Base-by-base conservation (phyloP, 164 flowering plant species). In the Kalanchoe fedtschenkoi region DNA sequence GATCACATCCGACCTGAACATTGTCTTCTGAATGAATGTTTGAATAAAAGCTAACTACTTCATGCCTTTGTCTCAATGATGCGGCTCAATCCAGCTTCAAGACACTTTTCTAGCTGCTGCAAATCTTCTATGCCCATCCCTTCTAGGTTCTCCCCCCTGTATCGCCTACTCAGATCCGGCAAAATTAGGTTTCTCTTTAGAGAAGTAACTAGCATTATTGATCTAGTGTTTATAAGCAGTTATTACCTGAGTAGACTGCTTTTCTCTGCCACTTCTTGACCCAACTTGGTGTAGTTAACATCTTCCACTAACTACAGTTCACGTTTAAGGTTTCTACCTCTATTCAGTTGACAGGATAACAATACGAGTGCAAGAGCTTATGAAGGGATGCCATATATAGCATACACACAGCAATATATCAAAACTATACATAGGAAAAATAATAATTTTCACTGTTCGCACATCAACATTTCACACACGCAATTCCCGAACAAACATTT, bases 181-280 rank as follows among this genome's bases (percentile, higher is more conserved):
- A n/a, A n/a, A n/a, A n/a, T n/a, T n/a, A n/a, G n/a, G n/a, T n/a
- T n/a, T n/a, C n/a, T n/a, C n/a, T n/a, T n/a, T n/a, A n/a, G n/a
- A n/a, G n/a, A n/a, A n/a, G n/a, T n/a, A n/a, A n/a, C n/a, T 41
- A 13, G 16, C 44, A 41, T 41, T 13, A 13, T 41, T 7, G 44
- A 11, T 11, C 16, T 41, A 41, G 14, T 8, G n/a, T 41, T 8
- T 41, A 3, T 15, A 0, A 7, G 21, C 7, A 46, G 33, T 1
- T 37, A 28, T 4, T 81, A 92, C 98, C 97, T 88, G 14, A 92
- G 73, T 47, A 69, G 78, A 59, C 74, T 85, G 76, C 80, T 81
- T 69, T 76, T 83, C 66, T 85, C 87, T 26, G 84, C 85, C 58
- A 86, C 69, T 73, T 88, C 89, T 71, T 85, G 85, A 77, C 77